These are phyloP conservation scores for Phytophthora pini DNA, from an alignment of 352 stramenopile genomes.

Conservation along the genomic window DNA sequence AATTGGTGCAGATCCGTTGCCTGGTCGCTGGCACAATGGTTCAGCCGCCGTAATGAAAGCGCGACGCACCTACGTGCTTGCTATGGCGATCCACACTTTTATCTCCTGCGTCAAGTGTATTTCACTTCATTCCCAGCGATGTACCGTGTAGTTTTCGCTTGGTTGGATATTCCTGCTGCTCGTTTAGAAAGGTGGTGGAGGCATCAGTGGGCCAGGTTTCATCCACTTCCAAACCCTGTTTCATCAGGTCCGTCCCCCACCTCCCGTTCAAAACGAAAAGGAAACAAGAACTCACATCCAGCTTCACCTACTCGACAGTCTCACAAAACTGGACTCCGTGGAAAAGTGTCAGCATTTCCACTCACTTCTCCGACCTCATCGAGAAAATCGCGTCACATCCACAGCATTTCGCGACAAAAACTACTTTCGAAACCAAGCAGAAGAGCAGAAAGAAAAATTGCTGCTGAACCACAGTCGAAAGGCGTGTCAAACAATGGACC, in stretches of 20 bases:
- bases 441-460: constrained; percentile 2
- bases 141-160: constrained; percentile 43
- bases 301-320: neutral
- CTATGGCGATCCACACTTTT: constrained; percentile 39
- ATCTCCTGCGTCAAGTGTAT: constrained; percentile 44
- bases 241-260: neutral
- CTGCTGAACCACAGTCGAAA: neutral
- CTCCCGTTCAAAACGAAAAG: constrained; percentile 5
- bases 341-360: constrained; percentile 11
- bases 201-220: neutral
- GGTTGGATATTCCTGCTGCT: constrained; percentile 39
- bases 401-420: neutral
- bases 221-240: neutral
- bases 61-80: constrained; percentile 1
- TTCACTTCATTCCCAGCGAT: constrained; percentile 39
- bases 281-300: constrained; percentile 12
- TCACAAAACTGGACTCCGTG: constrained; percentile 3
- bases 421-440: neutral
- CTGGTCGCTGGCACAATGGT: constrained; percentile 40
- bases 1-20: constrained; percentile 29
- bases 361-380: constrained; percentile 11
- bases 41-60: constrained; percentile 6
- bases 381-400: constrained; percentile 9
- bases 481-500: constrained; percentile 6
- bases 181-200: constrained; percentile 49